phyloP scores from a whole-genome alignment of 1,139 yeast genomes.

The Magnusiomyces suaveolens region DNA sequence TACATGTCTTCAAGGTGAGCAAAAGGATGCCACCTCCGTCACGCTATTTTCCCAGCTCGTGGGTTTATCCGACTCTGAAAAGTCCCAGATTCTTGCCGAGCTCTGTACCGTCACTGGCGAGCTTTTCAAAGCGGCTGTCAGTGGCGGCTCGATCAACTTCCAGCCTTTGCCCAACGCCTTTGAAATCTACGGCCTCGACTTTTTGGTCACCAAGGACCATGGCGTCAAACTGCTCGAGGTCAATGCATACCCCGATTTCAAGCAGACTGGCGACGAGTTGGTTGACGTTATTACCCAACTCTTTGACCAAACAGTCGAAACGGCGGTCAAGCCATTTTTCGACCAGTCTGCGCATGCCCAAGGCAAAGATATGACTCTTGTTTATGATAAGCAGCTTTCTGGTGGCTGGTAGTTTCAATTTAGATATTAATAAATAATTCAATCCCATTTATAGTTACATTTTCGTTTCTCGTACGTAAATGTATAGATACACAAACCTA shows the following conservation, averaged over 20 bases:
- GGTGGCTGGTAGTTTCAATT: slow-evolving; percentile 19
- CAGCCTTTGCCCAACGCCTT: slow-evolving; percentile 77
- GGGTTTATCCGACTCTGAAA: slow-evolving; percentile 37
- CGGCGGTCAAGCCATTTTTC: slow-evolving; percentile 25
- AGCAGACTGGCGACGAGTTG: slow-evolving; percentile 79
- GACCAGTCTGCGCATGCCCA: slow-evolving; percentile 14
- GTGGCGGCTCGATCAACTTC: slow-evolving; percentile 75
- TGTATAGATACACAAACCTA: too few relatives aligned
- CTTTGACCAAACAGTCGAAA: slow-evolving; percentile 24
- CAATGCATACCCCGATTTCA: slow-evolving; percentile 92
- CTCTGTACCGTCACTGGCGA: slow-evolving; percentile 58
- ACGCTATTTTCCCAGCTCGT: slow-evolving; percentile 55
- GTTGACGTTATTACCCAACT: slow-evolving; percentile 38
- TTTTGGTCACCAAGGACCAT: slow-evolving; percentile 51
- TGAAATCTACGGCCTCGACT: slow-evolving; percentile 84
- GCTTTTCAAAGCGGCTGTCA: slow-evolving; percentile 71
- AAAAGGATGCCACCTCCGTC: slow-evolving; percentile 42
- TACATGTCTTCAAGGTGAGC: slow-evolving; percentile 71
- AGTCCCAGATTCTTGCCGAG: slow-evolving; percentile 40
- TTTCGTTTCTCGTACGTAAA: too few relatives aligned
- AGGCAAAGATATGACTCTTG: slow-evolving; percentile 31
- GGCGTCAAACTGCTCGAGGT: slow-evolving; percentile 65
- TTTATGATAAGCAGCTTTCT: slow-evolving; percentile 32
- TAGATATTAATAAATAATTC: background rate
- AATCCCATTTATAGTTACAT: too few relatives aligned